Evolutionary conservation across 352 stramenopile genomes (phyloP), one percentile per base, ranked within the genome.

Genomic region (Globisporangium middletonii): DNA sequence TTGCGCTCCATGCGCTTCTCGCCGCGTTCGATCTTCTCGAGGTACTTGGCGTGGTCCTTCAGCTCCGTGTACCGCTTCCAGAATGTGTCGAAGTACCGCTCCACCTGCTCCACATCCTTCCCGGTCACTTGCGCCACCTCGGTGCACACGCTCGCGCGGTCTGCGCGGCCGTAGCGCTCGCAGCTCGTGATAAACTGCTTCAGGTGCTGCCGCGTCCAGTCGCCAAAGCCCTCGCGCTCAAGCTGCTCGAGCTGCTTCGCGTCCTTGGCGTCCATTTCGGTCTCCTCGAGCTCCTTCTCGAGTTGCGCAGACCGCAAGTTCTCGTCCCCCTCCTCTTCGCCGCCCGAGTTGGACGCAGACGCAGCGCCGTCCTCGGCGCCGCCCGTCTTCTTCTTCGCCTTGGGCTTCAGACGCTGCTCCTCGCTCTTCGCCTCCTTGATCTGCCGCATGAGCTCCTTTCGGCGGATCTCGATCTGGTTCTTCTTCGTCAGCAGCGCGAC

Each of bases 1-100:
- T 97, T 94, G 27, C 96, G 92, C 60, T 97, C 80, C 64, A 98
- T 79, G 33, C 97, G 97, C 67, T 97, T 97, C 69, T 99, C 97
- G 6, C 96, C 96, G 41, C 92, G 95, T 65, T 99, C 94, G 64
- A 99, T 98, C 59, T 94, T 95, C 57, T 99, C 96, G 42, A 98
- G 86, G 64, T 92, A 90, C 67, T 95, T 97, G 23, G 73, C 63
- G 58, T 92, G 68, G 62, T 99, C 96, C 59, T 91, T 77, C 19
- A 99, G 83, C 66, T 98, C 89, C 18, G 77, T 73, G 70, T 96
- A 98, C 16, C 97, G 88, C 50, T 83, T 81, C 95, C 92, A 98
- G 59, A 99, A 99, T 6, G 89, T 94, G 15, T 96, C 79, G 69
- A 97, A 98, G 71, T 99, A 99, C 16, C 83, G 80, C 60, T 95